Conservation (phyloP, 176 grass and related monocot genomes). For the Ampelocalamus luodianensis region DNA sequence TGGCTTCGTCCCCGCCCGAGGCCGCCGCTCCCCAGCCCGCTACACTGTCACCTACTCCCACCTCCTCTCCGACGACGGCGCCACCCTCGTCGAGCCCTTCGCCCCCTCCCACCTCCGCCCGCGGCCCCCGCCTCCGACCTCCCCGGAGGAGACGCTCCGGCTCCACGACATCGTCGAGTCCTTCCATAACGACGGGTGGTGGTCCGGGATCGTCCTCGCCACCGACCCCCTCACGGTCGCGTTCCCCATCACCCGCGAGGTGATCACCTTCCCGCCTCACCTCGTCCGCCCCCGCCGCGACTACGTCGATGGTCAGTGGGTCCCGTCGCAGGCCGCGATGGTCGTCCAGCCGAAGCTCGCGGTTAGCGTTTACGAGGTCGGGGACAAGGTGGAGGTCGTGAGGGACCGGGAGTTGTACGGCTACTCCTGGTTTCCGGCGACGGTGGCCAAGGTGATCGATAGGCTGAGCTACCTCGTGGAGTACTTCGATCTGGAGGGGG, state of each 20-base stretch:
- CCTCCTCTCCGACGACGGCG: conserved; percentile 56
- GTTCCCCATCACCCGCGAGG: conserved; percentile 68
- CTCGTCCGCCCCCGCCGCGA: conserved; percentile 57
- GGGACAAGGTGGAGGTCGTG: conserved; percentile 62
- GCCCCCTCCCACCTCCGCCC: conserved; percentile 45
- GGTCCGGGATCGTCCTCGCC: conserved; percentile 60
- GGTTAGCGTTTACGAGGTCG: conserved; percentile 31
- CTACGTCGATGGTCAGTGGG: conserved; percentile 50
- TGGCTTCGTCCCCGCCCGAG: conserved; percentile 32
- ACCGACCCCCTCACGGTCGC: conserved; percentile 35
- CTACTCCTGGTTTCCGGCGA: conserved; percentile 65
- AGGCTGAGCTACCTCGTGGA: conserved; percentile 49
- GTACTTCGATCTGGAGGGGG: conserved; percentile 47
- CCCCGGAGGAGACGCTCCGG: not conserved
- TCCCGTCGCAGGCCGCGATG: conserved; percentile 24
- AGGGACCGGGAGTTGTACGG: conserved; percentile 47
- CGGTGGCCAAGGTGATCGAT: conserved; percentile 41
- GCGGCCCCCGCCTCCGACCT: not conserved
- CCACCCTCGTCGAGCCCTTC: conserved; percentile 53
- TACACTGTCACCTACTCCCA: conserved; percentile 51
- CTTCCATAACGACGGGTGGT: conserved; percentile 81
- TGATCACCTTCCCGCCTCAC: conserved; percentile 39
- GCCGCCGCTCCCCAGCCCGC: conserved; percentile 12
- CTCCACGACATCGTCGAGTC: conserved; percentile 70
- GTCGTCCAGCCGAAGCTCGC: not conserved